Percentiles rank a stretch among this genome's conserved stretches.
Conservation (phyloP, 257 asterid species). For the Osmanthus fragrans region DNA sequence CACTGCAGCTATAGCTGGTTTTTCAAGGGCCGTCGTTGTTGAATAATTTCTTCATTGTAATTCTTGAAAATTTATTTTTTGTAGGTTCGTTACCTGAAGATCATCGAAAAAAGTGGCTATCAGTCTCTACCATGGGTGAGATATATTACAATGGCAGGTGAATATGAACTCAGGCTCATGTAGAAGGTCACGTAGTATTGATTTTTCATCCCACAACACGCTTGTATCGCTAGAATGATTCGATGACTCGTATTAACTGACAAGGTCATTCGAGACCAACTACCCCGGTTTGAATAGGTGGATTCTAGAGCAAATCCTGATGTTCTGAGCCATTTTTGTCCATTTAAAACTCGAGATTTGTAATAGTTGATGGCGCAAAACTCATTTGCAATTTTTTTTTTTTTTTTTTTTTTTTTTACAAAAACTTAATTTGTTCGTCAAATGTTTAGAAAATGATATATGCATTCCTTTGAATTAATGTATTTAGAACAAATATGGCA, state of each 20-base stretch:
- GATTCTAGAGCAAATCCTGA: slow-evolving; percentile 12
- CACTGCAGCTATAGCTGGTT: too few species aligned
- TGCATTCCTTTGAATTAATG: slow-evolving; percentile 11
- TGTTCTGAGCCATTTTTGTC: slow-evolving; percentile 3
- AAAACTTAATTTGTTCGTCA: slow-evolving; percentile 20
- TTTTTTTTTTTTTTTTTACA: background rate
- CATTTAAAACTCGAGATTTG: slow-evolving; percentile 33
- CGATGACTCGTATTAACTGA: background rate
- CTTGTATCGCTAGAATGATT: background rate
- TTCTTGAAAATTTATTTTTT: background rate
- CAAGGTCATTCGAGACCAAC: background rate
- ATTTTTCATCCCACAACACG: background rate
- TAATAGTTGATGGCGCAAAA: slow-evolving; percentile 14
- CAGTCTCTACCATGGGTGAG: slow-evolving; percentile 63
- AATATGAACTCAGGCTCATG: slow-evolving; percentile 48
- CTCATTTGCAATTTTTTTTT: slow-evolving; percentile 20
- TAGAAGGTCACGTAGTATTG: background rate
- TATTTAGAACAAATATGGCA: slow-evolving; percentile 16
- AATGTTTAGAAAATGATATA: background rate
- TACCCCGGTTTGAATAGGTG: slow-evolving; percentile 12
- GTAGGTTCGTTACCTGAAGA: slow-evolving; percentile 54
- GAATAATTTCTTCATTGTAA: background rate
- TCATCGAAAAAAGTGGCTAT: slow-evolving; percentile 56
- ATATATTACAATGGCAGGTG: slow-evolving; percentile 55
- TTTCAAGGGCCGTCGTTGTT: background rate